Evolutionary conservation across 768 basidiomycete species (phyloP), one percentile per base, ranked within the genome.

Genomic region (Boletales sp.): DNA sequence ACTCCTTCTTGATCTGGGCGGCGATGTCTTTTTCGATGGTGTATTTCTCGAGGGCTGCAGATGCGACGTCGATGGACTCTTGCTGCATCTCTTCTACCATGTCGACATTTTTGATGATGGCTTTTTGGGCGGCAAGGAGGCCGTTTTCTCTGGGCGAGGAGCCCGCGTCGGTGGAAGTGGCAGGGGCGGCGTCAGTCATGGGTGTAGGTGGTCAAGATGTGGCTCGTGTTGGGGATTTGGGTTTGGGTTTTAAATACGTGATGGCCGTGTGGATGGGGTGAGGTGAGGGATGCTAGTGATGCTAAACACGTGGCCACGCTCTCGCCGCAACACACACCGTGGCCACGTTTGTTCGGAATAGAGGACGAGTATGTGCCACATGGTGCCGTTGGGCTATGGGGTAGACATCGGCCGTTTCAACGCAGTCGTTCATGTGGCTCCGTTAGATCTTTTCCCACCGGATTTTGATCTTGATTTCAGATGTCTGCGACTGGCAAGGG

Each of bases 21-120:
- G 95, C 95, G 66, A 97, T 93, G 70, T 98, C 95, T 73, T 96
- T 97, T 78, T 98, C 95, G 75, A 96, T 87, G 70, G 81, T 86
- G 75, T 84, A 91, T 70, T 91, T 89, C 61, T 94, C 87, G 69
- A 97, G 80, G 2, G 94, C 90, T 19, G 83, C 77, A 15, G 81
- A 81, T 35, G 92, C 84, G 62, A 94, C 83, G 62, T 96, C 91
- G 60, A 98, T 88, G 60, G 84, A 83, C 73, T 91, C 88, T 71
- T 93, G 88, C 72, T 96, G 93, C 91, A 96, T 88, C 66, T 95
- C 92, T 60, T 96, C 93, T 61, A 74, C 80, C 94, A 96, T 96
- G 72, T 97, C 94, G 54, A 94, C 91, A 64, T 89, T 93, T 74
- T 96, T 96, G 65, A 97, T 92, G 74, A 90, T 86, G 54, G 93